phyloP scores from a whole-genome alignment of 2,329 filamentous ascomycete genomes.

The Ophidiomyces ophidiicola region DNA sequence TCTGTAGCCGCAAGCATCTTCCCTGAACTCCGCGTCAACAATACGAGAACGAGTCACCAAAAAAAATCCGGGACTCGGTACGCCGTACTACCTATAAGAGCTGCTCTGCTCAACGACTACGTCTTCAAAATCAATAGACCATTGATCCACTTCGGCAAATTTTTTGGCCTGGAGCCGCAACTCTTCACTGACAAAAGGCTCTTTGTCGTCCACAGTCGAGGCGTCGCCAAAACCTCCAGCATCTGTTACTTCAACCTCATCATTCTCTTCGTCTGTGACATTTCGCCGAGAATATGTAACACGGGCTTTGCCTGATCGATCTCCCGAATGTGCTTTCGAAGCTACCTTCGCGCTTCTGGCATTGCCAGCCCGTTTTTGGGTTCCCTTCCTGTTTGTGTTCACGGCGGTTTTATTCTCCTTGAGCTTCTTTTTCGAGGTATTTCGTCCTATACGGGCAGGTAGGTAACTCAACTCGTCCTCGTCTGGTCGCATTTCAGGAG shows the following conservation, averaged over 20 bases:
- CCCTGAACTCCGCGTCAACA: too few species aligned
- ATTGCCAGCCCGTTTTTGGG: conserved; percentile 13
- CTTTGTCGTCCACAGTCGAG: conserved; percentile 13
- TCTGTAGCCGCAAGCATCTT: too few species aligned
- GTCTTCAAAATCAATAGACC: conserved; percentile 36
- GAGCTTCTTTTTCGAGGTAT: conserved; percentile 16
- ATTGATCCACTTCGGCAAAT: conserved; percentile 33
- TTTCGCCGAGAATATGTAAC: conserved; percentile 10
- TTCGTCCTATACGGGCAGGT: conserved; percentile 18
- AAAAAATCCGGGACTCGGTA: conserved; percentile 1
- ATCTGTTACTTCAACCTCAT: background rate
- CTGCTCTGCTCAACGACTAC: conserved; percentile 22
- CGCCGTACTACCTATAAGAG: conserved; percentile 13
- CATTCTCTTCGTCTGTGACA: background rate
- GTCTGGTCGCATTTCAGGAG: conserved; percentile 18
- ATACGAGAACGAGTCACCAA: too few species aligned
- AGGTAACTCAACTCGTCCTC: conserved; percentile 29
- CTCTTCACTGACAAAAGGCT: conserved; percentile 24
- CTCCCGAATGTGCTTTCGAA: background rate
- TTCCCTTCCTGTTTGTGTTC: conserved; percentile 6
- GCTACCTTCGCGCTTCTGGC: conserved; percentile 14
- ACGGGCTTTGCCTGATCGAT: background rate
- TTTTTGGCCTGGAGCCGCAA: conserved; percentile 27
- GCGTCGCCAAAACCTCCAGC: conserved; percentile 13
- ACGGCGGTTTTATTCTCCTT: conserved; percentile 16